Percentiles rank a stretch among this genome's conserved stretches.
Conservation (phyloP, 208 protist genomes). For the Naegleria gruberi region DNA sequence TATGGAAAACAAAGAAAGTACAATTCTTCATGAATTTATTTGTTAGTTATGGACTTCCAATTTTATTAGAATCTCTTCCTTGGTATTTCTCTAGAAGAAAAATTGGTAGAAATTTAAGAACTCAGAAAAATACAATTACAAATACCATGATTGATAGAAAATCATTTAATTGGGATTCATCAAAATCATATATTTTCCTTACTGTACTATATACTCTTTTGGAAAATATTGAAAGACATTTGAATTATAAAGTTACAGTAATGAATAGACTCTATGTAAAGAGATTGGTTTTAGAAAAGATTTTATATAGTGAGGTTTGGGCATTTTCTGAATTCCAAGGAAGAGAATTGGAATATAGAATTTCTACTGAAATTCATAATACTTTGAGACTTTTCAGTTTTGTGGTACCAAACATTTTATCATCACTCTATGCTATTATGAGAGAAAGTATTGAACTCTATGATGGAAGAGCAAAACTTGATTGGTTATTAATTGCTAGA, state of each 20-base stretch:
- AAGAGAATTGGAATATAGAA: slow-evolving; percentile 15
- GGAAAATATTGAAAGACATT: slow-evolving; percentile 19
- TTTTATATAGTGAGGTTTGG: slow-evolving; percentile 19
- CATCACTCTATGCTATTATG: slow-evolving; percentile 10
- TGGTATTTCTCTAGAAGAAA: slow-evolving; percentile 23
- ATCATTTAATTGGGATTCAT: not conserved
- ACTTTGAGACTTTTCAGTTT: slow-evolving; percentile 14
- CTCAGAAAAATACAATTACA: slow-evolving; percentile 8
- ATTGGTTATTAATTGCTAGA: not conserved
- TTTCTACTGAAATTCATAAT: slow-evolving; percentile 18
- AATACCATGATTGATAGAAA: slow-evolving; percentile 17
- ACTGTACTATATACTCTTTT: not conserved
- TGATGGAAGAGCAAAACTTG: not conserved
- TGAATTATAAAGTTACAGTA: slow-evolving; percentile 8
- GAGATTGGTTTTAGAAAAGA: slow-evolving; percentile 18
- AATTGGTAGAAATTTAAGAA: slow-evolving; percentile 13
- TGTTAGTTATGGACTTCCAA: slow-evolving; percentile 22
- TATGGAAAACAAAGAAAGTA: slow-evolving; percentile 1
- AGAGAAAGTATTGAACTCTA: slow-evolving; percentile 16
- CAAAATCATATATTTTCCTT: not conserved
- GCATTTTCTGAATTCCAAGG: not conserved
- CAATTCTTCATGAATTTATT: slow-evolving; percentile 24
- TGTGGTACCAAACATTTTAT: not conserved
- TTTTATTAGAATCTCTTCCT: slow-evolving; percentile 17
- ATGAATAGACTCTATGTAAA: slow-evolving; percentile 5